A percentile compares a stretch with the other conserved stretches of the same genome.
Conservation (phyloP, 306 rosid species). For the Malus fusca region DNA sequence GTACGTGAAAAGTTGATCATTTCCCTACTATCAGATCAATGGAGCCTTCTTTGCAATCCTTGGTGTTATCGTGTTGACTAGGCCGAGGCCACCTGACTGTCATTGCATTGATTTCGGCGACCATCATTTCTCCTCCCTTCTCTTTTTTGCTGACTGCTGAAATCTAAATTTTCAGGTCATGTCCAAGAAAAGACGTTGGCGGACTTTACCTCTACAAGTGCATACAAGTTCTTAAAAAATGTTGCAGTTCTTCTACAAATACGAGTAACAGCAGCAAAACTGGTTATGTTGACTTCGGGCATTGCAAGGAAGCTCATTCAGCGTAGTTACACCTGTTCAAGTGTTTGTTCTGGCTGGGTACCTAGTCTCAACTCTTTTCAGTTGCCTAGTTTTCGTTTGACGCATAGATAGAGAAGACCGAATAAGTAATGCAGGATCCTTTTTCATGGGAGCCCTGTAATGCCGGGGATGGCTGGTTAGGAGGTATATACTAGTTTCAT, state of each 20-base stretch:
- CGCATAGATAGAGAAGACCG: neutral
- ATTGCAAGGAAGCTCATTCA: neutral
- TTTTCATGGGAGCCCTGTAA: neutral
- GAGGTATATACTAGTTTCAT: neutral
- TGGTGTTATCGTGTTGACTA: neutral
- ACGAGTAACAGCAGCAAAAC: neutral
- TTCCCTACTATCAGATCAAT: neutral
- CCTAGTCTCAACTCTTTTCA: neutral
- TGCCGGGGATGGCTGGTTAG: neutral
- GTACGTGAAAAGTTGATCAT: neutral
- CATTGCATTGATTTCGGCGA: neutral
- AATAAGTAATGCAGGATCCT: conserved; percentile 1
- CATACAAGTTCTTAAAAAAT: conserved; percentile 21
- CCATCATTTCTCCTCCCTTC: neutral
- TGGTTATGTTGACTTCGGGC: neutral
- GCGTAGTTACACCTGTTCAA: neutral
- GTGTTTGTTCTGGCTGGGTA: neutral
- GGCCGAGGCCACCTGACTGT: neutral
- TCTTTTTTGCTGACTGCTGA: neutral
- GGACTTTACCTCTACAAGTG: conserved; percentile 31
- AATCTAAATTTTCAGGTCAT: conserved; percentile 24
- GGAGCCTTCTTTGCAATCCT: neutral
- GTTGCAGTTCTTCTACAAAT: neutral
- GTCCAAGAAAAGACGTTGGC: conserved; percentile 37
- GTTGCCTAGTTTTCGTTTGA: neutral